A percentile compares a stretch with the other conserved stretches of the same genome.
Conservation (phyloP, 2,329 filamentous ascomycete species). For the Apiospora malaysiana region DNA sequence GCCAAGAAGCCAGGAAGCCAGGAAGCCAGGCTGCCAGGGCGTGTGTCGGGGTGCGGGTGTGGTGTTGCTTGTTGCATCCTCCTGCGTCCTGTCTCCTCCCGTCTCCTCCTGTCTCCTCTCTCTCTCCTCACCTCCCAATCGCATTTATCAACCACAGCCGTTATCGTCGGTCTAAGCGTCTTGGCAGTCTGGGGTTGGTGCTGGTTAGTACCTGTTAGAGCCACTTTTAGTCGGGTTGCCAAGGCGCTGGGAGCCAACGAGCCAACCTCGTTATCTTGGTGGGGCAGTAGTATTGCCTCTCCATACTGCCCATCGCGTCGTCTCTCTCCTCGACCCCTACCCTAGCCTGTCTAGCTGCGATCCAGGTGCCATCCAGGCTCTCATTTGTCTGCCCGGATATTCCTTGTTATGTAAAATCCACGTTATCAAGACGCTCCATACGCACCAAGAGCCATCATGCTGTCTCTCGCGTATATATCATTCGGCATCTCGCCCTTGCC, state of each 20-base stretch:
- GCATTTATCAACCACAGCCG: constrained; percentile 9
- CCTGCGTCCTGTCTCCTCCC: too few species aligned
- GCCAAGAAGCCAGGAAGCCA: too few species aligned
- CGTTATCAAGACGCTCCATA: constrained; percentile 13
- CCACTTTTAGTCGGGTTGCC: background rate
- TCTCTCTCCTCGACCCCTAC: background rate
- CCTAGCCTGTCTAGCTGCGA: background rate
- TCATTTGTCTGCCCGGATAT: background rate
- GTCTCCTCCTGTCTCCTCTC: too few species aligned
- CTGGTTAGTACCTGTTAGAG: background rate
- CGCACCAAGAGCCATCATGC: background rate
- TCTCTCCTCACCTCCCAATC: background rate
- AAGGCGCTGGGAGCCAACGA: constrained; percentile 5
- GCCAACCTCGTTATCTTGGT: constrained; percentile 17
- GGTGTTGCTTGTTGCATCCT: background rate
- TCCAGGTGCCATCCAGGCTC: constrained; percentile 11
- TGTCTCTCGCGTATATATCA: constrained; percentile 7
- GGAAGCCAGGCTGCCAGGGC: too few species aligned
- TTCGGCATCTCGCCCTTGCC: background rate
- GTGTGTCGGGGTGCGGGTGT: background rate
- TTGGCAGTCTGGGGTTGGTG: constrained; percentile 13
- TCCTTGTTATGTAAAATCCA: constrained; percentile 11
- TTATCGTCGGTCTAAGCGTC: constrained; percentile 15
- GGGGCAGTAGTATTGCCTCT: background rate
- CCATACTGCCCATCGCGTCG: background rate